phyloP scores from a whole-genome alignment of 2,329 filamentous ascomycete genomes.

The Podosphaera xanthii region DNA sequence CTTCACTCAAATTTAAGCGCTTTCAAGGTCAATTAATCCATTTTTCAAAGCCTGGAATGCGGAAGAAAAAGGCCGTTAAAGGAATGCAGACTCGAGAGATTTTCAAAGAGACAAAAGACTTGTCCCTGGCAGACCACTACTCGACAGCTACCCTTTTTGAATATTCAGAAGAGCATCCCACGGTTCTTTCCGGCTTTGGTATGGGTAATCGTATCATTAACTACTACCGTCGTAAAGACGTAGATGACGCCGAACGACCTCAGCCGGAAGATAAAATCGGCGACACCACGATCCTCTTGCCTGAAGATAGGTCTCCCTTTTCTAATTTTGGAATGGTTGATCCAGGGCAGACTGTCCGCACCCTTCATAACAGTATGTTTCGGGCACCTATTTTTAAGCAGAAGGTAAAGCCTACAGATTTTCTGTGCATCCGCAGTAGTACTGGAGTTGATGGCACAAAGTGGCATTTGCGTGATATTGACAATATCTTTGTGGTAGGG shows the following conservation, averaged over 20 bases:
- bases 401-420: slow-evolving; percentile 53
- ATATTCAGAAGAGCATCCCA: slow-evolving; percentile 85
- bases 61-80: slow-evolving; percentile 67
- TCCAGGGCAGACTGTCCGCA: slow-evolving; percentile 70
- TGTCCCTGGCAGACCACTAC: slow-evolving; percentile 64
- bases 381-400: slow-evolving; percentile 86
- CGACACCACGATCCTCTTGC: slow-evolving; percentile 67
- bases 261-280: slow-evolving; percentile 44
- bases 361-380: slow-evolving; percentile 88
- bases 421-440: slow-evolving; percentile 61
- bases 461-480: slow-evolving; percentile 73
- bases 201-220: slow-evolving; percentile 96
- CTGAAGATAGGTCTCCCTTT: slow-evolving; percentile 90
- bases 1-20: slow-evolving; percentile 48
- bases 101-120: slow-evolving; percentile 57
- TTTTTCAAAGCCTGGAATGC: slow-evolving; percentile 46
- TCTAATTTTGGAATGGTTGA: slow-evolving; percentile 86
- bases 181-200: slow-evolving; percentile 82
- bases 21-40: slow-evolving; percentile 43
- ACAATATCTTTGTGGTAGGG: slow-evolving; percentile 75
- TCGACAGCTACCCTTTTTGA: slow-evolving; percentile 73
- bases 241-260: slow-evolving; percentile 25
- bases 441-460: slow-evolving; percentile 56
- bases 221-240: slow-evolving; percentile 75
- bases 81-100: slow-evolving; percentile 57